These are phyloP conservation scores for Cryptosporidium muris DNA, from an alignment of 169 alveolate species.

Conservation along the genomic window DNA sequence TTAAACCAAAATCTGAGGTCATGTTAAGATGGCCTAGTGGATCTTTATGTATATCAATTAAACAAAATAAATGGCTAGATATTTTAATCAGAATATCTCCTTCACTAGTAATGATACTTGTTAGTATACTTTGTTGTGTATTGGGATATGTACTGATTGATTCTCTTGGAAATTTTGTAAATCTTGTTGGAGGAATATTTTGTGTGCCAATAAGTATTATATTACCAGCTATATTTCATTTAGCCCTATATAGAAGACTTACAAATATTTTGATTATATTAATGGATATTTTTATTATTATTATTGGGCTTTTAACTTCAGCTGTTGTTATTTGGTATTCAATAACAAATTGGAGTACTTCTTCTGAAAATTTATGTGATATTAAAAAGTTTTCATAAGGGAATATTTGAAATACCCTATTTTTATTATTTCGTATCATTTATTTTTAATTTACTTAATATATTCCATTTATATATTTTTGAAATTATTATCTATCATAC, in stretches of 20 bases:
- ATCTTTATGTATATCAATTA: conserved; percentile 20
- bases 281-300: conserved; percentile 14
- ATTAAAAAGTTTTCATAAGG: not conserved
- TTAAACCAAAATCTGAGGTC: conserved; percentile 23
- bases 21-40: conserved; percentile 60
- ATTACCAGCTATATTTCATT: conserved; percentile 42
- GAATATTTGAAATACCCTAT: not conserved
- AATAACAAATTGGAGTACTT: conserved; percentile 28
- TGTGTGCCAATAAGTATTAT: conserved; percentile 67
- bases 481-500: not conserved
- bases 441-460: not conserved
- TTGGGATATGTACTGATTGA: conserved; percentile 25
- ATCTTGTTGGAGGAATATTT: conserved; percentile 62
- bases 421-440: not conserved
- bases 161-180: conserved; percentile 65
- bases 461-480: not conserved
- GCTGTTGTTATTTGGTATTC: conserved; percentile 49
- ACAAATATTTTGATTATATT: not conserved
- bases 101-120: conserved; percentile 4
- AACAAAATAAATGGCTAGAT: not conserved
- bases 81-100: conserved; percentile 36
- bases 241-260: conserved; percentile 5
- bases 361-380: conserved; percentile 32
- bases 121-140: conserved; percentile 44
- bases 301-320: conserved; percentile 32